phyloP scores from a whole-genome alignment of 164 flowering plant genomes.

The Pachysandra terminalis region DNA sequence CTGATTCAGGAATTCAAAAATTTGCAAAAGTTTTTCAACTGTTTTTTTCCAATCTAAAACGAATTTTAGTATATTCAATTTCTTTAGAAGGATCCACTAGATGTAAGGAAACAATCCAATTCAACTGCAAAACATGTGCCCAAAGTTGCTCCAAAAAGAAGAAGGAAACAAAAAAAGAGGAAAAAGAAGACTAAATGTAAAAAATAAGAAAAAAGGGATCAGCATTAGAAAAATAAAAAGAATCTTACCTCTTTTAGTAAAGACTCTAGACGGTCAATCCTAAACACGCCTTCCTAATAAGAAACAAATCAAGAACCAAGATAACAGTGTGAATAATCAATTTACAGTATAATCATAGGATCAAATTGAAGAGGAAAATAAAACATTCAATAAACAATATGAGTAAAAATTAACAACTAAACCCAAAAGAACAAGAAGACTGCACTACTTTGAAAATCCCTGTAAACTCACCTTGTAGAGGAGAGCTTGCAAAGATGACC shows the following conservation, averaged over 20 bases:
- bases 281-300: conserved; percentile 79
- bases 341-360: background rate
- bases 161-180: background rate
- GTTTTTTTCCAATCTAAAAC: too few species aligned
- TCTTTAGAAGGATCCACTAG: too few species aligned
- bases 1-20: too few species aligned
- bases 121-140: too few species aligned
- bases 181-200: background rate
- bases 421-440: background rate
- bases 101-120: too few species aligned
- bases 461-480: conserved; percentile 63
- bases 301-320: conserved; percentile 14
- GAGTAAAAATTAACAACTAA: background rate
- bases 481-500: conserved; percentile 63
- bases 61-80: too few species aligned
- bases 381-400: too few species aligned
- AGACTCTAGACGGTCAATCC: conserved; percentile 93
- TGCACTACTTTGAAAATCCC: background rate
- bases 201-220: background rate
- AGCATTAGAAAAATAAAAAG: background rate
- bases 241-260: conserved; percentile 66
- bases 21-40: too few species aligned
- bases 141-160: too few species aligned
- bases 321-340: conserved; percentile 3
- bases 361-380: too few species aligned